Base-by-base conservation (phyloP, 2,329 filamentous ascomycete genomes). In the Sclerotinia glacialis region DNA sequence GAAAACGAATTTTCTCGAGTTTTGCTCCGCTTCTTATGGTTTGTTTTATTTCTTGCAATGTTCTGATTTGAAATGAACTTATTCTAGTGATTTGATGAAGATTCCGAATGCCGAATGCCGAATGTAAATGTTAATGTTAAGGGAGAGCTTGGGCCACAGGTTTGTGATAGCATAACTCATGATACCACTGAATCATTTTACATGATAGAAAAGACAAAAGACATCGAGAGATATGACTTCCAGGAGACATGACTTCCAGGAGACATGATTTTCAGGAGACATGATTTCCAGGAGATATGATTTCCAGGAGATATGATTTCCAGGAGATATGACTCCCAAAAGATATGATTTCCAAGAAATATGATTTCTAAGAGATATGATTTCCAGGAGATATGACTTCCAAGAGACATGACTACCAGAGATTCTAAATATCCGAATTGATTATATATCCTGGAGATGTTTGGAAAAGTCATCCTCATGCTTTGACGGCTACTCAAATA, bases 41-140 rank as follows among this genome's bases (percentile, higher is more conserved):
- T 54, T 37, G 21, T 16, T 54, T 54, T n/a, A 11, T 52, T 53
- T 53, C 11, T n/a, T 54, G 31, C 6, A 55, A 26, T 40, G 23
- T 11, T 9, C 4, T 23, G 21, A 16, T 55, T 55, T 23, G 34
- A 40, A 40, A 40, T 40, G 34, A 56, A 37, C 40, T 40, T 40
- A 56, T 26, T n/a, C 23, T 34, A 26, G 12, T 47, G 26, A 34
- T 49, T 5, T 59, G 56, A n/a, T n/a, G 26, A 23, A n/a, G n/a
- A 60, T 60, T 34, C 56, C 56, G 56, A 60, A 47, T 47, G 0
- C 56, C 56, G 56, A 60, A 47, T 60, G 4, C 56, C 56, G 42
- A 60, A 18, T 34, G 31, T 26, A 1, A 18, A n/a, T 14, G 21
- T 37, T 21, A 54, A 3, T 37, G 37, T 12, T 37, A 2, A 47